A percentile compares a stretch with the other conserved stretches of the same genome.
Conservation (phyloP, 331 rosid genomes). For the Rhamnella rubrinervis region DNA sequence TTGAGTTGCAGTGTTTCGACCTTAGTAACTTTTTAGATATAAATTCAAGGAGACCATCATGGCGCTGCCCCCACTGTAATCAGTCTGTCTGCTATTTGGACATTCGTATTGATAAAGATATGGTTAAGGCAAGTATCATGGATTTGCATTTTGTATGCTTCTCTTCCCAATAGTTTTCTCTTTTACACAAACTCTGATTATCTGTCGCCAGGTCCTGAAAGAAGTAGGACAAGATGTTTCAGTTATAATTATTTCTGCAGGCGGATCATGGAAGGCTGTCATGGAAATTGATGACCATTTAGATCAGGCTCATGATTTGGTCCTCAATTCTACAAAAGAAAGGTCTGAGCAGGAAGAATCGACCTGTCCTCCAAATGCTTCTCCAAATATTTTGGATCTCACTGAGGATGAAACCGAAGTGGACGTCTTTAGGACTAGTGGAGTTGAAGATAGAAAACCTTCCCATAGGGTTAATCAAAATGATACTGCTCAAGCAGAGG, state of each 20-base stretch:
- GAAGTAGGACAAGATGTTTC: constrained; percentile 65
- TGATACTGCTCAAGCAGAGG: constrained; percentile 40
- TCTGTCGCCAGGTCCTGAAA: constrained; percentile 58
- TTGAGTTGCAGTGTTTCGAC: constrained; percentile 77
- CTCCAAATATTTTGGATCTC: constrained; percentile 58
- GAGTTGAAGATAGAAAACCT: constrained; percentile 63
- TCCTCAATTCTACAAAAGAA: constrained; percentile 34
- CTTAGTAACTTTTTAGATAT: constrained; percentile 59
- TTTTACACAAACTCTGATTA: constrained; percentile 16
- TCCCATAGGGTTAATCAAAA: constrained; percentile 28
- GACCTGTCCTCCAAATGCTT: constrained; percentile 13
- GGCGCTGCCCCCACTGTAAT: constrained; percentile 98
- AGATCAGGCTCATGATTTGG: constrained; percentile 35
- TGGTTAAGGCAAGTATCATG: constrained; percentile 74
- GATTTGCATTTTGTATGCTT: constrained; percentile 17
- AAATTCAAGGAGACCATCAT: constrained; percentile 83
- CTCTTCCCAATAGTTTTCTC: constrained; percentile 10
- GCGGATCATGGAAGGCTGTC: constrained; percentile 88
- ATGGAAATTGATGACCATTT: constrained; percentile 41
- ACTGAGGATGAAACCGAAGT: constrained; percentile 53
- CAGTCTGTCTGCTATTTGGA: constrained; percentile 69
- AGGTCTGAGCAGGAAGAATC: constrained; percentile 42
- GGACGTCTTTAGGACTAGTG: constrained; percentile 38
- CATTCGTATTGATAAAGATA: constrained; percentile 72
- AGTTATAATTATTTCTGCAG: constrained; percentile 66